Conservation (phyloP, 345 rosid species). For the Orychophragmus violaceus region DNA sequence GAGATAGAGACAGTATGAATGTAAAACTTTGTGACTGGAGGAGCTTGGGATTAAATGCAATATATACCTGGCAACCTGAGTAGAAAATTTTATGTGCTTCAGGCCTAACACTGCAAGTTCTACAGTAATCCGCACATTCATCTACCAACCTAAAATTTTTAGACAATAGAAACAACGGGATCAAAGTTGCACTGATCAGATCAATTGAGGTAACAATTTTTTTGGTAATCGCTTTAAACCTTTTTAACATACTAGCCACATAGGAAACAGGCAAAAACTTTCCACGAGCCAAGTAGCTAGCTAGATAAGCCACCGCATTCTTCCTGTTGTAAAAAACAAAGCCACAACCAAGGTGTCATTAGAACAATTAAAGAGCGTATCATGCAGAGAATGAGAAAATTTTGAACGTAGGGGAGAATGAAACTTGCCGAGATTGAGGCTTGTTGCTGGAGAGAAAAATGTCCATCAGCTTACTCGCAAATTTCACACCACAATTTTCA, state of each 20-base stretch:
- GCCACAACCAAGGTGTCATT: not conserved
- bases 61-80: constrained; percentile 77
- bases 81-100: constrained; percentile 57
- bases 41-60: not conserved
- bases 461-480: constrained; percentile 49
- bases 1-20: not conserved
- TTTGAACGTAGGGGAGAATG: not conserved
- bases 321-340: constrained; percentile 41
- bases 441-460: constrained; percentile 37
- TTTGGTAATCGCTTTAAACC: constrained; percentile 28
- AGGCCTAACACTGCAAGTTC: constrained; percentile 47
- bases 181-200: not conserved
- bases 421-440: constrained; percentile 49
- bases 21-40: not conserved
- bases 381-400: not conserved
- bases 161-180: not conserved
- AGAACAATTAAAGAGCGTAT: not conserved
- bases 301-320: constrained; percentile 89
- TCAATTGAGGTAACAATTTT: not conserved
- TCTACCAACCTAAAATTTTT: constrained; percentile 51
- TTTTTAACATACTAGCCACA: constrained; percentile 45
- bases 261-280: constrained; percentile 55
- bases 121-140: constrained; percentile 60
- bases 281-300: constrained; percentile 83
- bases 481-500: constrained; percentile 63